phyloP scores from a whole-genome alignment of 2,329 filamentous ascomycete species.

The Sphaerulina vaccinii region DNA sequence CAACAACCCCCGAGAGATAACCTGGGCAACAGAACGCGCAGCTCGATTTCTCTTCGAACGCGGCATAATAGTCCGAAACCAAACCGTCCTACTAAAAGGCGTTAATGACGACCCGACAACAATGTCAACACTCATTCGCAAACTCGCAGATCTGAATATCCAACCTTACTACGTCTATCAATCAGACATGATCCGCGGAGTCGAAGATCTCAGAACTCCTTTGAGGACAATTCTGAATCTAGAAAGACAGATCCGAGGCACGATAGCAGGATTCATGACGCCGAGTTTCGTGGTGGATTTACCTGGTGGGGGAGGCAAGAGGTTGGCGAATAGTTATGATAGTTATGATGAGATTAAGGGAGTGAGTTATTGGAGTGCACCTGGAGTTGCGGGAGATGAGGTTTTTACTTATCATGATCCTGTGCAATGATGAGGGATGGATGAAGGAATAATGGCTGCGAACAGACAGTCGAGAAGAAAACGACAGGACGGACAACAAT shows the following conservation, averaged over 20 bases:
- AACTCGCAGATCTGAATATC: constrained; percentile 57
- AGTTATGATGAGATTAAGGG: constrained; percentile 56
- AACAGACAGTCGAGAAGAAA: background rate
- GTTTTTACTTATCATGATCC: constrained; percentile 62
- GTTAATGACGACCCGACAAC: constrained; percentile 58
- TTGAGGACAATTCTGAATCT: constrained; percentile 59
- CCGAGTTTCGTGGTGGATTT: constrained; percentile 64
- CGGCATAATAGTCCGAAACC: constrained; percentile 59
- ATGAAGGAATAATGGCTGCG: constrained; percentile 3
- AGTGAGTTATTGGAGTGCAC: constrained; percentile 56
- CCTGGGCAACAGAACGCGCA: constrained; percentile 58
- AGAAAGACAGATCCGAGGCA: constrained; percentile 58
- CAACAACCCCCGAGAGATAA: constrained; percentile 62
- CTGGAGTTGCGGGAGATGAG: constrained; percentile 49
- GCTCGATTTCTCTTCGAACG: constrained; percentile 52
- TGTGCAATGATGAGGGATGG: constrained; percentile 4
- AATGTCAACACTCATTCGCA: constrained; percentile 55
- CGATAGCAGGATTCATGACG: constrained; percentile 62
- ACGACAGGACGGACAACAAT: constrained; percentile 5
- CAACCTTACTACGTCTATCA: constrained; percentile 66
- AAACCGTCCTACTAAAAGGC: constrained; percentile 58
- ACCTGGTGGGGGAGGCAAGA: constrained; percentile 63
- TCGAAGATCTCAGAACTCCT: constrained; percentile 63
- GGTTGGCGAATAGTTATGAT: constrained; percentile 54
- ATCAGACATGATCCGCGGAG: constrained; percentile 60